Evolutionary conservation across 2,329 filamentous ascomycete genomes (phyloP).

Genomic region (Alternaria sp.): DNA sequence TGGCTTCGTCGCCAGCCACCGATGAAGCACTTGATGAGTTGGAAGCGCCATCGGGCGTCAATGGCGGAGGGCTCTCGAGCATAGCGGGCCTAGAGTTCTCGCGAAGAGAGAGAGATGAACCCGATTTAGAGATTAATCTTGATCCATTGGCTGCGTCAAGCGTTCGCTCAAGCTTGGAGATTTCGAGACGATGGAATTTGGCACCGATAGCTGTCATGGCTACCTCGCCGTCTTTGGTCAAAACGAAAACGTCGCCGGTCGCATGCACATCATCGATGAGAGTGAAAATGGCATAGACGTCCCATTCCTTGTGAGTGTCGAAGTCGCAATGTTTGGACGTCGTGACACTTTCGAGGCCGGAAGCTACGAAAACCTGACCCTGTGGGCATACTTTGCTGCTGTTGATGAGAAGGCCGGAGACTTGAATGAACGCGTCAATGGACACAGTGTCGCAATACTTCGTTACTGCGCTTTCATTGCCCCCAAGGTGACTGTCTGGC

Average conservation of each 20-base stretch:
- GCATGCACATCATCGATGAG: constrained; percentile 4
- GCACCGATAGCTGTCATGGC: constrained; percentile 14
- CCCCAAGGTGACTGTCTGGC: constrained; percentile 7
- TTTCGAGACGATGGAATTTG: constrained; percentile 18
- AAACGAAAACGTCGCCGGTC: constrained; percentile 20
- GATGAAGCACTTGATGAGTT: constrained; percentile 5
- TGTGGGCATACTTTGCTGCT: constrained; percentile 15
- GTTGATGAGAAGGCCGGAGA: constrained; percentile 25
- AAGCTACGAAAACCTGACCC: constrained; percentile 21
- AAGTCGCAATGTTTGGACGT: constrained; percentile 11
- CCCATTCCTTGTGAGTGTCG: constrained; percentile 6
- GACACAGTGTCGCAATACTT: constrained; percentile 19
- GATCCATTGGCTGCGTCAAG: constrained; percentile 9
- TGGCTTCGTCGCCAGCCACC: neutral
- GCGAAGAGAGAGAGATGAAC: neutral
- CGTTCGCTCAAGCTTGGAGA: constrained; percentile 15
- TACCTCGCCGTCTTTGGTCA: constrained; percentile 5
- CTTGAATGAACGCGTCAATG: constrained; percentile 26
- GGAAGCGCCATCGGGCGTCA: constrained; percentile 1
- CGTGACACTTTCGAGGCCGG: constrained; percentile 18
- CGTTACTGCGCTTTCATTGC: constrained; percentile 16
- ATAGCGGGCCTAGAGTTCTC: neutral
- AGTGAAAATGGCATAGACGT: constrained; percentile 14
- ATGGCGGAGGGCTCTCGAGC: neutral
- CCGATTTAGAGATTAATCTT: neutral